Conservation (phyloP, 2,329 filamentous ascomycete species). For the Stemphylium vesicarium region DNA sequence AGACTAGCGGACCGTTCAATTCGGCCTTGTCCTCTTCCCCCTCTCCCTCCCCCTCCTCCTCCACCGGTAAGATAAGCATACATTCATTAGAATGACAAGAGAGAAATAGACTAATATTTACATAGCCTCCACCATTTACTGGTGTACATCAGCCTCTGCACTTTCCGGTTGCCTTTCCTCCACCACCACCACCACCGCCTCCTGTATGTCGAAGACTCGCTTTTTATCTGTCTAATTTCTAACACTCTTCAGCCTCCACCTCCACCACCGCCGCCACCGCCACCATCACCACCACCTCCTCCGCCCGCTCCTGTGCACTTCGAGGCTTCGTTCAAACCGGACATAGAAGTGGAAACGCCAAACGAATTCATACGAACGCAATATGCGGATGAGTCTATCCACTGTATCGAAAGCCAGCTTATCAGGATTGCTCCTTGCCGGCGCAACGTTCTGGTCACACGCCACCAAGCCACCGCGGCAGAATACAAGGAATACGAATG, state of each 20-base stretch:
- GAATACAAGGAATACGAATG: conserved; percentile 41
- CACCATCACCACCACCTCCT: conserved; percentile 21
- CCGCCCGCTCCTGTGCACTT: background rate
- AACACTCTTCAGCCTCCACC: conserved; percentile 13
- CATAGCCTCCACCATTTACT: background rate
- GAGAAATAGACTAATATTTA: background rate
- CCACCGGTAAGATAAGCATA: background rate
- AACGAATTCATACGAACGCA: conserved; percentile 27
- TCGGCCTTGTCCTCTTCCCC: background rate
- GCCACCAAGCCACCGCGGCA: conserved; percentile 26
- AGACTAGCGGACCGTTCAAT: background rate
- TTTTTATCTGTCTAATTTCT: background rate
- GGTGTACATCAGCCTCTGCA: background rate
- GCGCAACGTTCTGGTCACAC: conserved; percentile 33
- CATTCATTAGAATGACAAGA: no score
- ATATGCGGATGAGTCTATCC: conserved; percentile 27
- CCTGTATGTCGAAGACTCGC: background rate
- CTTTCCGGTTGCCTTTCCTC: background rate
- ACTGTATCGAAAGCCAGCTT: conserved; percentile 18
- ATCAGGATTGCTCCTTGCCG: conserved; percentile 31
- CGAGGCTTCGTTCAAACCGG: background rate
- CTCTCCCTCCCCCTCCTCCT: background rate
- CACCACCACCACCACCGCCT: background rate
- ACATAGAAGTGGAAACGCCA: conserved; percentile 18
- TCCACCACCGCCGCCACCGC: conserved; percentile 5